phyloP scores from a whole-genome alignment of 306 rosid species.

The Medicago lupulina region DNA sequence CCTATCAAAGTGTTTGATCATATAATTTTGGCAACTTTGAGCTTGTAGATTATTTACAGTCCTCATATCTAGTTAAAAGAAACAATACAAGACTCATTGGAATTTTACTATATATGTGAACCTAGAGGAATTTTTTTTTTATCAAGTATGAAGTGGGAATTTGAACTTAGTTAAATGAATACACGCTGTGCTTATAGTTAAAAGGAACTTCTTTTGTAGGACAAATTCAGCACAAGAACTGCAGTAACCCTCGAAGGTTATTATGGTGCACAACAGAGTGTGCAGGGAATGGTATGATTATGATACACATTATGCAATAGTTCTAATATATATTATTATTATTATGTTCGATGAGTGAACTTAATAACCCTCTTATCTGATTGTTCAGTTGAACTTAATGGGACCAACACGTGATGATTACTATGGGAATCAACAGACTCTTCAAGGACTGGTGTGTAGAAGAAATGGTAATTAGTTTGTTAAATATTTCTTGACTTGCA shows the following conservation, averaged over 20 bases:
- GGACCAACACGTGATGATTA: conserved; percentile 94
- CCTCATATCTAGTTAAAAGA: not conserved
- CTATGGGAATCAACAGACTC: conserved; percentile 88
- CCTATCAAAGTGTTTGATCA: conserved; percentile 31
- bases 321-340: conserved; percentile 39
- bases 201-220: conserved; percentile 61
- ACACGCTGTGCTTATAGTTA: conserved; percentile 23
- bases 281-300: conserved; percentile 88
- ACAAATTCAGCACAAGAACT: conserved; percentile 78
- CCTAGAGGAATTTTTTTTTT: not conserved
- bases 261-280: conserved; percentile 76
- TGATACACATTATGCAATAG: conserved; percentile 19
- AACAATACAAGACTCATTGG: not conserved
- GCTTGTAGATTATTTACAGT: conserved; percentile 22
- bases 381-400: conserved; percentile 88
- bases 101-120: conserved; percentile 25
- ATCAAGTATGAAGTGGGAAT: conserved; percentile 30
- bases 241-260: conserved; percentile 87
- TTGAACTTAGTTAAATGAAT: conserved; percentile 31
- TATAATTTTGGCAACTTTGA: not conserved
- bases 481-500: conserved; percentile 25
- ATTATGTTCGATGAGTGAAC: conserved; percentile 21
- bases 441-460: conserved; percentile 84
- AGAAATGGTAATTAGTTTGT: conserved; percentile 21
- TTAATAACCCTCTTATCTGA: conserved; percentile 30